Percentiles rank a stretch among this genome's conserved stretches.
phyloP scores from a whole-genome alignment of 768 basidiomycete species.

The Naematelia encephala region DNA sequence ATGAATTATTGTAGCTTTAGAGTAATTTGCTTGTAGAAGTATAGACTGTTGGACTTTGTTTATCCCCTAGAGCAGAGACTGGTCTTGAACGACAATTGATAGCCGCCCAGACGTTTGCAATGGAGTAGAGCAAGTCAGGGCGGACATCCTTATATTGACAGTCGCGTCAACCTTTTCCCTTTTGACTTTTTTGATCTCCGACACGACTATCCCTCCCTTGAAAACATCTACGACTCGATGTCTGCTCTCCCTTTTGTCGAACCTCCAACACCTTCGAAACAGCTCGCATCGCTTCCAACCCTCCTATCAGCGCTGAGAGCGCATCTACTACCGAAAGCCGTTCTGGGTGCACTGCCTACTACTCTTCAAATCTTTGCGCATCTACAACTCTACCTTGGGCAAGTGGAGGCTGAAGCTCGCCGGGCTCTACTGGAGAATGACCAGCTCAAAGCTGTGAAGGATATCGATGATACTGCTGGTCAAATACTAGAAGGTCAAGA shows the following conservation, averaged over 20 bases:
- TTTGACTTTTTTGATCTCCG: not conserved
- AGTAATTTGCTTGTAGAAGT: too few species aligned
- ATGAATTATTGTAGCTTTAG: slow-evolving; percentile 55
- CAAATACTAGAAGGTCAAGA: not conserved
- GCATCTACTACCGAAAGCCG: slow-evolving; percentile 13
- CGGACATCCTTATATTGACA: too few species aligned
- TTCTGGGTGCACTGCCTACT: slow-evolving; percentile 8
- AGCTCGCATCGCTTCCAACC: not conserved
- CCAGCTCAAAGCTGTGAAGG: slow-evolving; percentile 2
- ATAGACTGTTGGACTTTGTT: too few species aligned
- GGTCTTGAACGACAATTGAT: too few species aligned
- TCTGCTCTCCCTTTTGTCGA: not conserved
- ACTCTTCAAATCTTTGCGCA: slow-evolving; percentile 28
- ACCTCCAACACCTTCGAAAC: not conserved
- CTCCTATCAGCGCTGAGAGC: slow-evolving; percentile 16
- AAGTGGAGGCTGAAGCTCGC: slow-evolving; percentile 14
- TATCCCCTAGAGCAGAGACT: not conserved
- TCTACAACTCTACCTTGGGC: slow-evolving; percentile 14
- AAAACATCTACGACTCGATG: too few species aligned
- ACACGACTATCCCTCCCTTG: too few species aligned
- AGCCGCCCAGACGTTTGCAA: too few species aligned
- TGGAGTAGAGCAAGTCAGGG: too few species aligned
- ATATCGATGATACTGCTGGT: slow-evolving; percentile 1
- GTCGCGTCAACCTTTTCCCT: not conserved
- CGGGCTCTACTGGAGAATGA: slow-evolving; percentile 10